Evolutionary conservation across 2,329 filamentous ascomycete genomes (phyloP), one percentile per base, ranked within the genome.

Genomic region (Neospermospora avenae): DNA sequence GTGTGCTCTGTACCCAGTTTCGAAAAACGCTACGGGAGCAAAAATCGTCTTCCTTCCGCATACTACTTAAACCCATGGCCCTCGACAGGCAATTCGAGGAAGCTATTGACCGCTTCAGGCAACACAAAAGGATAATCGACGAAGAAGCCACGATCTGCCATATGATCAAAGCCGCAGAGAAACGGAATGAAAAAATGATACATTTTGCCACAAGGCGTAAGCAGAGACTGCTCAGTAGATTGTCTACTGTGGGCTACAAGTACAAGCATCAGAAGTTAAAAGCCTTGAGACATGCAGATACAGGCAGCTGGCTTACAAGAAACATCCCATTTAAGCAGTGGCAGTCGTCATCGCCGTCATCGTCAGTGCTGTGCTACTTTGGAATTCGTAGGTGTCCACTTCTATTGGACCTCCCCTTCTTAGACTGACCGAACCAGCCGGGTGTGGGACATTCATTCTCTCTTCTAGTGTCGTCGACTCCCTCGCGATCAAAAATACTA

Each of bases 121-220:
- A n/a, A 20, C 63, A 67, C 25, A 57, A 44, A 35, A 44, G 59
- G 4, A 60, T 48, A 11, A 60, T 66, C 6, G 60, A 63, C 14
- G 57, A 61, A 2, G 58, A 62, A 24, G 64, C 62, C 4, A 25
- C 42, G 10, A 14, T 49, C 1, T 66, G 60, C 45, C 54, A 63
- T 42, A 65, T 62, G 59, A 56, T 65, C 14, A 60, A 65, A 44
- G 63, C 58, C 24, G 48, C 56, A n/a, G 60, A 65, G 25, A 13
- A 54, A 25, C 41, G 60, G 22, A 39, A 61, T 4, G 22, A 49
- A 11, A 41, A 59, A 20, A n/a, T 62, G 14, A 46, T 48, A 11
- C 18, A 59, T 3, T 59, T 41, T 25, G 57, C 55, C 2, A 39
- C 18, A 3, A 52, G 46, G 14, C 56, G 58, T 24, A 53, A 57